These are phyloP conservation scores for Venturia pyrina DNA, from an alignment of 2,329 filamentous ascomycete species.

Conservation along the genomic window DNA sequence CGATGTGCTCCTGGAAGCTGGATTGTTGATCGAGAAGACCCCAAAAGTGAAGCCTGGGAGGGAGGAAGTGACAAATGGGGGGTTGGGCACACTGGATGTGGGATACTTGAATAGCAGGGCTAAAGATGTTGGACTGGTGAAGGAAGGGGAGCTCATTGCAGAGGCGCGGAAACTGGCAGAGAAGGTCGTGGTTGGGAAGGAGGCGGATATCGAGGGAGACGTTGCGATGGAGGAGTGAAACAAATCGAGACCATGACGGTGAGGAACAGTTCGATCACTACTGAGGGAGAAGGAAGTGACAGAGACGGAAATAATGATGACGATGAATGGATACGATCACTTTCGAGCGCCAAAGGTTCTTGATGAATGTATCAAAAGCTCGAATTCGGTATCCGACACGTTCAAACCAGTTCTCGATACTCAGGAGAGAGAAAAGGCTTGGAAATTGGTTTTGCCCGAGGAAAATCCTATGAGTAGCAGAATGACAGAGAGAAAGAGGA, in stretches of 20 bases:
- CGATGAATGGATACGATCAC: neutral
- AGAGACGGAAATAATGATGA: neutral
- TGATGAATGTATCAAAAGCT: neutral
- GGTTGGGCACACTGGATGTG: conserved; percentile 56
- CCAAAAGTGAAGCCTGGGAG: conserved; percentile 15
- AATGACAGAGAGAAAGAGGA: too few species aligned
- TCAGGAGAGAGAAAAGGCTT: neutral
- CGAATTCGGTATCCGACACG: neutral
- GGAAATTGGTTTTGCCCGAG: neutral
- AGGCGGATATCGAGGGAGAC: neutral
- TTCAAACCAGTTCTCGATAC: neutral
- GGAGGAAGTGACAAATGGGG: conserved; percentile 31
- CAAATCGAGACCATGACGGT: neutral
- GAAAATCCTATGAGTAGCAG: too few species aligned
- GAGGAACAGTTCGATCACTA: neutral
- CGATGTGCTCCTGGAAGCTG: conserved; percentile 70
- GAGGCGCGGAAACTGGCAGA: conserved; percentile 48
- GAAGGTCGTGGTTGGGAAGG: conserved; percentile 1
- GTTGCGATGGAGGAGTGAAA: neutral
- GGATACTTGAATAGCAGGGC: conserved; percentile 84
- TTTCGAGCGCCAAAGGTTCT: neutral
- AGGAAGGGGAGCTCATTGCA: conserved; percentile 72
- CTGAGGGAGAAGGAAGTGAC: neutral
- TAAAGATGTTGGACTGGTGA: conserved; percentile 69
- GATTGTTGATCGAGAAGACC: conserved; percentile 46